These are phyloP conservation scores for Crucibulum laeve DNA, from an alignment of 768 basidiomycete species.

Conservation along the genomic window DNA sequence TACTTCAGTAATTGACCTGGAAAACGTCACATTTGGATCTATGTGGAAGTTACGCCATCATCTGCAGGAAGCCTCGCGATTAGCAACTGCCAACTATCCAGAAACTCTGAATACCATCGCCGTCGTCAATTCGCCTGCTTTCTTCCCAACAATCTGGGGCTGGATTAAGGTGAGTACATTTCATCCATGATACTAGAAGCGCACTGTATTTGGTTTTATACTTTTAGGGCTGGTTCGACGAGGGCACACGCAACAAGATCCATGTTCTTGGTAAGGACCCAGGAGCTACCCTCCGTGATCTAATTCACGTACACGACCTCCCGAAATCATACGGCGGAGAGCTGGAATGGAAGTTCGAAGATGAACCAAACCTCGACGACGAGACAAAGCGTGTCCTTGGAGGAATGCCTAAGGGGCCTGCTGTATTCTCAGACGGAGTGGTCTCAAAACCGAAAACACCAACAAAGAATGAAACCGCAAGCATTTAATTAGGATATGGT, in stretches of 20 bases:
- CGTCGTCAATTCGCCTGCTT: constrained; percentile 76
- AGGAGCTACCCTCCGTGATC: constrained; percentile 42
- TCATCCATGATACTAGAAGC: background rate
- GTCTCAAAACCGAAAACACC: background rate
- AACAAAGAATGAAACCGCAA: background rate
- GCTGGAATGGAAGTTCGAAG: constrained; percentile 66
- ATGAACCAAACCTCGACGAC: constrained; percentile 62
- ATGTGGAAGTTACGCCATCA: constrained; percentile 72
- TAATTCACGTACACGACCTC: constrained; percentile 42
- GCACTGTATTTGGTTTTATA: background rate
- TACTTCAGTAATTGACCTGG: constrained; percentile 72
- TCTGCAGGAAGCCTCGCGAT: constrained; percentile 67
- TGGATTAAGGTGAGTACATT: constrained; percentile 64
- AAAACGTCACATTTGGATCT: constrained; percentile 49
- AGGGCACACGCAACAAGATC: constrained; percentile 73
- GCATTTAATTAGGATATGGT: background rate
- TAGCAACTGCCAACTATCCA: constrained; percentile 80
- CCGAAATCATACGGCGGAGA: constrained; percentile 73
- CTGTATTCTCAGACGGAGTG: constrained; percentile 34
- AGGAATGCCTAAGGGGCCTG: constrained; percentile 54
- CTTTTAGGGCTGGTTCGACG: constrained; percentile 71
- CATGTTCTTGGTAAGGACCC: constrained; percentile 65
- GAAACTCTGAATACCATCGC: constrained; percentile 68
- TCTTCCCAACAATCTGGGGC: constrained; percentile 80
- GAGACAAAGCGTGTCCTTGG: constrained; percentile 40